Percentiles rank a stretch among this genome's conserved stretches.
Conservation (phyloP, 2,329 filamentous ascomycete genomes). For the Venturia oleaginea region DNA sequence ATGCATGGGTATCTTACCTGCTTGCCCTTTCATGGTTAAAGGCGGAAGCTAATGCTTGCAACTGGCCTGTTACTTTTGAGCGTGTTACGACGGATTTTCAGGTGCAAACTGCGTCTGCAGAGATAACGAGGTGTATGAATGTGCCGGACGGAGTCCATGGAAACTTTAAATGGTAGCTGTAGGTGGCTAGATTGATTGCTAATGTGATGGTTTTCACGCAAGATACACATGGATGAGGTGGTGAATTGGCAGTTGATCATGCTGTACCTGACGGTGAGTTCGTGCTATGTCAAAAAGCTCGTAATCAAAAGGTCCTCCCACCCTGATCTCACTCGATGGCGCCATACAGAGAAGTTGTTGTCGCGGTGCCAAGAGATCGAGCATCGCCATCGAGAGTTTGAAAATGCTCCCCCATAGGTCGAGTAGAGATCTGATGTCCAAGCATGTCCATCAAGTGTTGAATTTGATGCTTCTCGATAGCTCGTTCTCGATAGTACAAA, state of each 20-base stretch:
- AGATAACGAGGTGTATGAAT: neutral
- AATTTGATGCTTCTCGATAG: neutral
- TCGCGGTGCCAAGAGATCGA: neutral
- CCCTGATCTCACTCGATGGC: neutral
- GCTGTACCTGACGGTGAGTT: neutral
- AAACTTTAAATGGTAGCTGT: neutral
- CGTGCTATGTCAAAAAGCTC: neutral
- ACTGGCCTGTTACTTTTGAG: neutral
- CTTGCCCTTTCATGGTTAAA: neutral
- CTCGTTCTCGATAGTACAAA: neutral
- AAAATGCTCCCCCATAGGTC: neutral
- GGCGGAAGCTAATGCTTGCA: neutral
- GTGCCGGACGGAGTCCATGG: neutral
- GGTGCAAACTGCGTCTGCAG: neutral
- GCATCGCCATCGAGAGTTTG: neutral
- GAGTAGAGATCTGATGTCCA: neutral
- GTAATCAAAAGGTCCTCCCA: neutral
- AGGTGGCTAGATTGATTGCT: neutral
- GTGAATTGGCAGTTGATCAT: neutral
- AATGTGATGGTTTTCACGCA: neutral
- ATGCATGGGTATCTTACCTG: neutral
- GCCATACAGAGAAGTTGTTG: neutral
- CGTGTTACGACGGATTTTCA: neutral
- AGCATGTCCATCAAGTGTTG: neutral
- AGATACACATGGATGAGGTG: neutral